Conservation (phyloP, 1,284 basidiomycete genomes). For the Stereum hirsutum region DNA sequence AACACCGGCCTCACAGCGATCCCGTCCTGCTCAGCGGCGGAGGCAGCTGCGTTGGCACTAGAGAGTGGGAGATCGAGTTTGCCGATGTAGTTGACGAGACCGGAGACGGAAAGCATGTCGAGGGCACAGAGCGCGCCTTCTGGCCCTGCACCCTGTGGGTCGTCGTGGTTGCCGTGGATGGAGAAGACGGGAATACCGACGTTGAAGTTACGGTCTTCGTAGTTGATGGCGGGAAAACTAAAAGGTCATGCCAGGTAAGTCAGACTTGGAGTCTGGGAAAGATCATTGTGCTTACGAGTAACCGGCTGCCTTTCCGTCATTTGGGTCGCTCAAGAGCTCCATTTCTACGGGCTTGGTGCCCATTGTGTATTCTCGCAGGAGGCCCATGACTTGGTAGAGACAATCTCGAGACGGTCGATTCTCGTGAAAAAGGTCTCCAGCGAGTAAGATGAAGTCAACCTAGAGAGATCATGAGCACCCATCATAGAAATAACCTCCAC, state of each 20-base stretch:
- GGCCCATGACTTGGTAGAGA: slow-evolving; percentile 81
- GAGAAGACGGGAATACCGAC: slow-evolving; percentile 95
- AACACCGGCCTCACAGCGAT: slow-evolving; percentile 88
- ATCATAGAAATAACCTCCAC: slow-evolving; percentile 7
- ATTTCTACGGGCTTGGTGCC: slow-evolving; percentile 84
- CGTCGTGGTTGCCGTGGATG: slow-evolving; percentile 99
- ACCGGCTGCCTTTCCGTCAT: slow-evolving; percentile 78
- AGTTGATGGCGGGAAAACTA: slow-evolving; percentile 95
- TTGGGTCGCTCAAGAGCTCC: slow-evolving; percentile 88
- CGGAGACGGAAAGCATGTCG: slow-evolving; percentile 90
- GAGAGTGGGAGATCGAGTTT: slow-evolving; percentile 66
- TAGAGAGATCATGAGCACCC: slow-evolving; percentile 19
- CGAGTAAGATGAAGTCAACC: slow-evolving; percentile 93
- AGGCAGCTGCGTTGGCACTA: too few species aligned
- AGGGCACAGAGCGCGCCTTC: slow-evolving; percentile 94
- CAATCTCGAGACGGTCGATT: slow-evolving; percentile 91
- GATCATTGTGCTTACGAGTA: slow-evolving; percentile 56
- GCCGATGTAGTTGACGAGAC: slow-evolving; percentile 96
- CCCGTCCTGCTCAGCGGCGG: slow-evolving; percentile 63
- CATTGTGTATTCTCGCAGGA: slow-evolving; percentile 87
- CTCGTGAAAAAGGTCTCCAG: slow-evolving; percentile 96
- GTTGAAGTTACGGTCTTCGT: slow-evolving; percentile 95
- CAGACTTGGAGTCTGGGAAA: not conserved
- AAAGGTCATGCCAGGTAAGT: slow-evolving; percentile 6
- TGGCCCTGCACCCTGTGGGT: slow-evolving; percentile 94